phyloP scores from a whole-genome alignment of 2,329 filamentous ascomycete genomes.

The Hypoxylon sp. region DNA sequence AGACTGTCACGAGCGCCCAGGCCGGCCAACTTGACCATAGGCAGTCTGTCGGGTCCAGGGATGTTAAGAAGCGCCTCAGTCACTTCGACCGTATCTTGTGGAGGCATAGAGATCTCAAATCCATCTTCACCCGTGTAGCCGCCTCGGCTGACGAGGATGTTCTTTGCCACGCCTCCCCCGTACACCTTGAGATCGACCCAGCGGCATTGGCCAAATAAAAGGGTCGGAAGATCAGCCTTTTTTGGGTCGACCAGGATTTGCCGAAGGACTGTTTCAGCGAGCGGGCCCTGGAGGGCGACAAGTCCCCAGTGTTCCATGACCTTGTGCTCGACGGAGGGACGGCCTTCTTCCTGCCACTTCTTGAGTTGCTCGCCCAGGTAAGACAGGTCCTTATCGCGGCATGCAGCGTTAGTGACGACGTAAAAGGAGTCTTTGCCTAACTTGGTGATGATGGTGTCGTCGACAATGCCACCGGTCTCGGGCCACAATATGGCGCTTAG shows the following conservation, averaged over 20 bases:
- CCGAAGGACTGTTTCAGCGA: conserved; percentile 78
- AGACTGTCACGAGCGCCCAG: conserved; percentile 93
- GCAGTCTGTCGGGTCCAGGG: conserved; percentile 72
- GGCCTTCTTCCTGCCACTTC: conserved; percentile 69
- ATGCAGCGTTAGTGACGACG: conserved; percentile 95
- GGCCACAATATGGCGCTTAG: conserved; percentile 88
- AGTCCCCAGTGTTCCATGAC: conserved; percentile 82
- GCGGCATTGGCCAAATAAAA: conserved; percentile 87
- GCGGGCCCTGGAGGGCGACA: conserved; percentile 90
- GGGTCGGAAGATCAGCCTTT: conserved; percentile 70
- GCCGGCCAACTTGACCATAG: conserved; percentile 77
- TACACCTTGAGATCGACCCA: conserved; percentile 75
- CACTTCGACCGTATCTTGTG: conserved; percentile 74
- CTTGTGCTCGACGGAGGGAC: conserved; percentile 73
- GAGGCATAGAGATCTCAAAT: conserved; percentile 92
- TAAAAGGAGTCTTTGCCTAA: conserved; percentile 84
- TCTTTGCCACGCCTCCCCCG: conserved; percentile 63
- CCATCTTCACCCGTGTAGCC: conserved; percentile 99
- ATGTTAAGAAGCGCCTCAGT: conserved; percentile 78
- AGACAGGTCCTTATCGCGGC: conserved; percentile 86
- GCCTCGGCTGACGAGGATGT: conserved; percentile 83
- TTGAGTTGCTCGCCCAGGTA: conserved; percentile 81
- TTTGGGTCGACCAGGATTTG: conserved; percentile 70
- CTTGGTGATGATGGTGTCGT: conserved; percentile 92
- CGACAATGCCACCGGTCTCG: conserved; percentile 88